Conservation (phyloP, 2,329 filamentous ascomycete genomes). For the Ophiostoma sp. region DNA sequence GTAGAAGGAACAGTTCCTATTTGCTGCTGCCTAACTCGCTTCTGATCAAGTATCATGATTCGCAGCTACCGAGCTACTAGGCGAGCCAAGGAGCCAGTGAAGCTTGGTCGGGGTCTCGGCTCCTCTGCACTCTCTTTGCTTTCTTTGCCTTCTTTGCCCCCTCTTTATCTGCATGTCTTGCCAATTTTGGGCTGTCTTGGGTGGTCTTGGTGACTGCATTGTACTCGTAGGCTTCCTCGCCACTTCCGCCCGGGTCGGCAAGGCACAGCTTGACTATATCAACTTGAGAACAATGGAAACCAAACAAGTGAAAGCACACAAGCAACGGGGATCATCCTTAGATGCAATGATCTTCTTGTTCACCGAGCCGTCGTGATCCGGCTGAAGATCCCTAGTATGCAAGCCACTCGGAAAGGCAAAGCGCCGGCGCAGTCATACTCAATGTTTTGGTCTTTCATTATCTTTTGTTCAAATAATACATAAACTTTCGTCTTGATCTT, state of each 20-base stretch:
- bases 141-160: not conserved
- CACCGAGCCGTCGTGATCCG: not conserved
- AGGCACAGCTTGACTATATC: not conserved
- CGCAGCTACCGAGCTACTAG: no score
- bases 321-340: not conserved
- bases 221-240: not conserved
- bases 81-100: not conserved
- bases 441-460: not conserved
- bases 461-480: not conserved
- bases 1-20: not conserved
- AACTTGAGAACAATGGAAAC: not conserved
- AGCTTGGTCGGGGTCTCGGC: not conserved
- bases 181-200: not conserved
- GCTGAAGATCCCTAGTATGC: not conserved
- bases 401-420: not conserved
- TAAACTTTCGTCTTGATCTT: not conserved
- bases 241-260: not conserved
- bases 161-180: not conserved
- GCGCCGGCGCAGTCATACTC: not conserved
- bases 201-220: not conserved
- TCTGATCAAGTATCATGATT: no score
- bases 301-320: not conserved
- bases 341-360: not conserved
- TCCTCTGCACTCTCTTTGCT: not conserved
- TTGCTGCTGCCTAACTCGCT: not conserved